Conservation (phyloP, 108 stramenopile species). For the Conticribra weissflogii region DNA sequence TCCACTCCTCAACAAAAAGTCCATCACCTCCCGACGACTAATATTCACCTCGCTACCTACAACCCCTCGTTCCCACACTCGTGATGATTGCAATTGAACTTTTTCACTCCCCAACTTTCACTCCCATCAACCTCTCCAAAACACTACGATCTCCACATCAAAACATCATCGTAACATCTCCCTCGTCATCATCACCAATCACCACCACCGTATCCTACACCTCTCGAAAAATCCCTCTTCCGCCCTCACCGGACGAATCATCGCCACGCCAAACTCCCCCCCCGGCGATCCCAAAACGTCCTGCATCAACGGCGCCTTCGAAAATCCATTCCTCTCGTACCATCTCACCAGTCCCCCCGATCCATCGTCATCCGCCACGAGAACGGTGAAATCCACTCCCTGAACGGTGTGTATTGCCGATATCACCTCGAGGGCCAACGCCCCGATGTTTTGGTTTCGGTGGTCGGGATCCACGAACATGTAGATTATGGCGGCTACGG, state of each 20-base stretch:
- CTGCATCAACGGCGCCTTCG: constrained; percentile 68
- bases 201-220: constrained; percentile 76
- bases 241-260: constrained; percentile 73
- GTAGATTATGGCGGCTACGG: constrained; percentile 78
- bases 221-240: constrained; percentile 40
- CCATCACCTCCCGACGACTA: no score
- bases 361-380: constrained; percentile 82
- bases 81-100: no score
- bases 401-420: constrained; percentile 68
- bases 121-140: no score
- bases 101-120: no score
- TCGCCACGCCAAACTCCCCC: constrained; percentile 63
- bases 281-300: constrained; percentile 69
- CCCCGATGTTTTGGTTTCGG: constrained; percentile 56
- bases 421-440: constrained; percentile 76
- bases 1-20: no score
- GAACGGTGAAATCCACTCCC: constrained; percentile 70
- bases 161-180: no score
- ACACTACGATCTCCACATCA: no score
- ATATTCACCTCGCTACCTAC: no score
- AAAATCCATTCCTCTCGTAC: constrained; percentile 72
- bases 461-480: constrained; percentile 82
- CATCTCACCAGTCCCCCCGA: constrained; percentile 69
- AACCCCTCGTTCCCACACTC: no score
- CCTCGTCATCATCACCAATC: no score